phyloP scores from a whole-genome alignment of 306 rosid species.

The Vicia faba region DNA sequence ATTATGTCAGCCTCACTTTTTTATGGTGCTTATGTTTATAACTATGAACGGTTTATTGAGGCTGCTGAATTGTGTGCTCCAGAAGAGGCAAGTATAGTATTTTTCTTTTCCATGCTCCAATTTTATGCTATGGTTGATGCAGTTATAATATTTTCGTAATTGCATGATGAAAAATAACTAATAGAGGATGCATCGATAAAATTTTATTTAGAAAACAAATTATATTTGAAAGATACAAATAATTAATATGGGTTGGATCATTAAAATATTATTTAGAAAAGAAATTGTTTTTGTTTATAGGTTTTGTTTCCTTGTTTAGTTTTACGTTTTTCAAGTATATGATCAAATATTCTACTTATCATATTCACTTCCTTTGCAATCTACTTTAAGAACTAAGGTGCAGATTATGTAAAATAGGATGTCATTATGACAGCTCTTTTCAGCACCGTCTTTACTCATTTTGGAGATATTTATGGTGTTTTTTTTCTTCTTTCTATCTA shows the following conservation, averaged over 20 bases:
- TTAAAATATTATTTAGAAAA: constrained; percentile 20
- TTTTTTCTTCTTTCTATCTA: not conserved
- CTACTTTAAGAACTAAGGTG: constrained; percentile 18
- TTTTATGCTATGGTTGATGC: constrained; percentile 10
- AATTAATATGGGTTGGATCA: not conserved
- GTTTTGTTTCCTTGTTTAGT: constrained; percentile 13
- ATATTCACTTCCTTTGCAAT: constrained; percentile 7
- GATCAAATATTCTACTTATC: constrained; percentile 18
- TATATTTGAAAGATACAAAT: constrained; percentile 7
- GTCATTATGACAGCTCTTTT: constrained; percentile 1
- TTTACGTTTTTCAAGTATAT: constrained; percentile 3
- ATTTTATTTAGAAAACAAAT: constrained; percentile 19
- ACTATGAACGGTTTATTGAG: constrained; percentile 62
- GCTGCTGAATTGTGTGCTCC: constrained; percentile 74
- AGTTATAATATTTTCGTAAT: constrained; percentile 8
- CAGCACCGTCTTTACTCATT: constrained; percentile 20
- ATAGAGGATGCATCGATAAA: not conserved
- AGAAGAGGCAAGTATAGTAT: constrained; percentile 53
- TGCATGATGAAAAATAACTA: constrained; percentile 25
- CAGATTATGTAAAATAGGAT: constrained; percentile 32
- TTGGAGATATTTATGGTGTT: constrained; percentile 2
- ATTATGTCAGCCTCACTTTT: constrained; percentile 65
- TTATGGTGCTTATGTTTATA: constrained; percentile 70
- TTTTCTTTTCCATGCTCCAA: constrained; percentile 4
- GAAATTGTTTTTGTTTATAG: not conserved